Evolutionary conservation across 306 rosid species (phyloP), one percentile per base, ranked within the genome.

Genomic region (Vicia sativa): DNA sequence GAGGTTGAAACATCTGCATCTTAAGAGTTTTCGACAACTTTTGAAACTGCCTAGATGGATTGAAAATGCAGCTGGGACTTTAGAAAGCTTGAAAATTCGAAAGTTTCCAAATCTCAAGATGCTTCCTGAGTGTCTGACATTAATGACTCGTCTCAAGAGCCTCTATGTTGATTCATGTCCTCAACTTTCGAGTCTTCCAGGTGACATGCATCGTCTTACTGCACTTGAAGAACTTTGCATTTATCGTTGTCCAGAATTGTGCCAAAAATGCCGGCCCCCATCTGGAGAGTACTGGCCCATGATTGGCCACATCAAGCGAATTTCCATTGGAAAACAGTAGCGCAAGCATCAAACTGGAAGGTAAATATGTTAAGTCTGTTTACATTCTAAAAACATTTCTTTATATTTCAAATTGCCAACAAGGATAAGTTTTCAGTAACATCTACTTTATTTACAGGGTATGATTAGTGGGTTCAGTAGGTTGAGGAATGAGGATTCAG

Each of bases 231-330:
- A 38, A 7, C 19, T 62, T 6, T 2, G 18, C 7, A 1, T 19
- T 19, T 8, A 48, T 8, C 25, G 54, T 48, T 48, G 11, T 48
- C 25, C 54, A 16, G 54, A 16, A 8, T 16, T 48, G 54, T 48
- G 54, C 12, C 25, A 1, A 48, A 48, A 48, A 8, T 48, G 12
- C 3, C 6, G 11, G 12, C 2, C 26, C 10, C 54, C 23, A 16
- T 48, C 26, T 59, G 65, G 66, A 1, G 31, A 37, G 66, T 60
- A 35, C 28, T 37, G 46, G 29, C 46, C 29, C 15, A 16, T 37
- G 15, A 35, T 60, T 37, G 25, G 11, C 12, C 64, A 4, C 48
- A 31, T 60, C 15, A 37, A 60, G 21, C 1, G 31, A 2, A 5
- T 60, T 60, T 11, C 3, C 13, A 9, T 58, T 15, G 44, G 43